Base-by-base conservation (phyloP, 2,329 filamentous ascomycete species). In the Trichoderma breve region DNA sequence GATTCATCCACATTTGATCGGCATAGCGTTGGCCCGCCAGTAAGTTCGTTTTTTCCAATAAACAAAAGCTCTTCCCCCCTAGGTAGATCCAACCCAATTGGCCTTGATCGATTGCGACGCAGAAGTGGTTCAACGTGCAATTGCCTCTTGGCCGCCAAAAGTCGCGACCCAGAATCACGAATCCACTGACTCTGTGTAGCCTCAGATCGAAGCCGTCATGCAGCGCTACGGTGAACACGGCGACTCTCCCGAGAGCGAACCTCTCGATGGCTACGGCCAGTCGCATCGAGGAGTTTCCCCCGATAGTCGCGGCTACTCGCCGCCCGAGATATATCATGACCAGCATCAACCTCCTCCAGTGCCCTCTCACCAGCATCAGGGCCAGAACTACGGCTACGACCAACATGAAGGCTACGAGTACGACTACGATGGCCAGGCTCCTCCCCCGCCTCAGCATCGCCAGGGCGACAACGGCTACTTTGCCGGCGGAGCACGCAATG, bases 211-310 rank as follows among this genome's bases (percentile, higher is more conserved):
- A 62, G 30, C 57, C 21, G 61, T 34, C 74, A 82, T 82, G 81
- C 76, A 79, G 75, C 77, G 78, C 71, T 79, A 81, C 76, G 63
- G 72, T 26, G 73, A 73, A 18, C 57, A 51, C 24, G 74, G 77
- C 63, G 79, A 81, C 72, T 77, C 77, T 36, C 79, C 79, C 73
- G 81, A 82, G 77, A 79, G 80, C 75, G 79, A 82, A 51, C 80
- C 80, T 71, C 78, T 82, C 61, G 80, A 80, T 55, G 75, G 75
- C 64, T 72, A 74, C 66, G 43, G 51, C 47, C 24, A 36, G 57
- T 68, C 58, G 74, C 74, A 73, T 58, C 76, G 75, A 47, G 63
- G 73, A 36, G 71, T 73, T 65, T 76, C 76, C 51, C 62, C 74
- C 64, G 65, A 57, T 3, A 76, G 64, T 34, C 70, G 78, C 60